Evolutionary conservation across 768 basidiomycete species (phyloP).

Genomic region (Gymnopilus dilepis): DNA sequence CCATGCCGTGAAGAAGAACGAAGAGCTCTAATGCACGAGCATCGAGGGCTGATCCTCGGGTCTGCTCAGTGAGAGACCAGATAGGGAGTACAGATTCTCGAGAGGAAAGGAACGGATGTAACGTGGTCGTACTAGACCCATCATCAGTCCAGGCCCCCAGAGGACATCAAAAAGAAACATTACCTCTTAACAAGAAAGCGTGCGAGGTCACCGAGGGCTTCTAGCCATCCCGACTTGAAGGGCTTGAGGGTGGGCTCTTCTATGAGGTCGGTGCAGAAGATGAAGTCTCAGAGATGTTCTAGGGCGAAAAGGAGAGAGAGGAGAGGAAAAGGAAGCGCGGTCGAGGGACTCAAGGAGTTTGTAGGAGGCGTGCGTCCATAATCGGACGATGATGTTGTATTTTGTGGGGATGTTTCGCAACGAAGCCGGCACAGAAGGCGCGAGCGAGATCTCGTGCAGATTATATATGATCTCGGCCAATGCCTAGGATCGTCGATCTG

Average conservation of each 20-base stretch:
- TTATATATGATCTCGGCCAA: constrained; percentile 91
- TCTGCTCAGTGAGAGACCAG: constrained; percentile 79
- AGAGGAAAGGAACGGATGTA: constrained; percentile 86
- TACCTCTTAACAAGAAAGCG: constrained; percentile 94
- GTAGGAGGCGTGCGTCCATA: constrained; percentile 93
- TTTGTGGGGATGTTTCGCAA: constrained; percentile 89
- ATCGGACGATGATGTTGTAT: constrained; percentile 92
- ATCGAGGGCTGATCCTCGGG: constrained; percentile 77
- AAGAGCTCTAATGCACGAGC: constrained; percentile 79
- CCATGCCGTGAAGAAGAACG: constrained; percentile 92
- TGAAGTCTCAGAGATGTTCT: constrained; percentile 92
- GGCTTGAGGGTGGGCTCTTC: constrained; percentile 75
- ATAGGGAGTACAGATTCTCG: constrained; percentile 88
- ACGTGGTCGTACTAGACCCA: constrained; percentile 77
- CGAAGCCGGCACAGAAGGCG: constrained; percentile 87
- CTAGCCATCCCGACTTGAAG: constrained; percentile 90
- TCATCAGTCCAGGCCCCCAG: constrained; percentile 11
- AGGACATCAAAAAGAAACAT: constrained; percentile 28
- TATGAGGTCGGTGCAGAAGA: constrained; percentile 89
- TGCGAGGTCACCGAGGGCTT: constrained; percentile 95
- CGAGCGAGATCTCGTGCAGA: constrained; percentile 82
- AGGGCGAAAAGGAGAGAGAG: constrained; percentile 74
- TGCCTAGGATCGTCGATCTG: constrained; percentile 82
- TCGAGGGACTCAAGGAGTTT: constrained; percentile 90
- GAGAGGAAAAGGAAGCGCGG: constrained; percentile 73